Percentiles rank a stretch among this genome's conserved stretches.
These are phyloP conservation scores for Trichoderma sp. DNA, from an alignment of 2,329 filamentous ascomycete species.

Conservation along the genomic window DNA sequence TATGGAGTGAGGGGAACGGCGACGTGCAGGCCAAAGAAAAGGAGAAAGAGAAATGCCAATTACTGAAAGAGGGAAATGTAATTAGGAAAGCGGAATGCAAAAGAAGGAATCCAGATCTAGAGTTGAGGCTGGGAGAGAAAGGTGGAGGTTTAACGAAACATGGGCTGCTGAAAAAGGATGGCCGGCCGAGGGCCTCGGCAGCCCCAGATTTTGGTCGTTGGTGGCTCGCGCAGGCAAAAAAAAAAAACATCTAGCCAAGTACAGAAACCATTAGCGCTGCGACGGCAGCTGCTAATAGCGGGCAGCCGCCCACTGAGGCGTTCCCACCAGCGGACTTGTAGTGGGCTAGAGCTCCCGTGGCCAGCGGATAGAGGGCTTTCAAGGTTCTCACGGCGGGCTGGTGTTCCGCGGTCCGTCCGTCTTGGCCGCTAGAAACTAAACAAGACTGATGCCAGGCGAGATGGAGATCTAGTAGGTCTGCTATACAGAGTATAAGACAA, in stretches of 20 bases:
- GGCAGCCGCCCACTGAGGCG: conserved; percentile 17
- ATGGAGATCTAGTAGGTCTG: not conserved
- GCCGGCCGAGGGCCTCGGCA: conserved; percentile 31
- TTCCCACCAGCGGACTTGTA: conserved; percentile 7
- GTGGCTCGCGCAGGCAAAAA: not conserved
- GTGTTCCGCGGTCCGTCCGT: not conserved
- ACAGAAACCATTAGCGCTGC: not conserved
- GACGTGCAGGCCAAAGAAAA: not conserved
- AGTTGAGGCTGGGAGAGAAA: conserved; percentile 12
- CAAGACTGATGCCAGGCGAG: not conserved
- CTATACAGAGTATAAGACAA: too few relatives aligned
- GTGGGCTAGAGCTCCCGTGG: not conserved
- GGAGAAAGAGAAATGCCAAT: not conserved
- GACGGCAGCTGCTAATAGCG: conserved; percentile 4
- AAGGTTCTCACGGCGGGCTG: conserved; percentile 4
- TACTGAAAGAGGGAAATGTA: not conserved
- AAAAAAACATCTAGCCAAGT: not conserved
- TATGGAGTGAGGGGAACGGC: not conserved
- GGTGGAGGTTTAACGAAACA: conserved; percentile 23
- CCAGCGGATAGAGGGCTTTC: not conserved
- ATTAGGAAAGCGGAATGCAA: not conserved
- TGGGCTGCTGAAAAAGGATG: conserved; percentile 16
- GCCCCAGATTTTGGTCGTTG: conserved; percentile 26
- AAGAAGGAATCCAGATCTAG: conserved; percentile 10
- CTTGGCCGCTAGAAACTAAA: not conserved